Conservation (phyloP, 2,329 filamentous ascomycete species). For the Zasmidium citrigriseum region DNA sequence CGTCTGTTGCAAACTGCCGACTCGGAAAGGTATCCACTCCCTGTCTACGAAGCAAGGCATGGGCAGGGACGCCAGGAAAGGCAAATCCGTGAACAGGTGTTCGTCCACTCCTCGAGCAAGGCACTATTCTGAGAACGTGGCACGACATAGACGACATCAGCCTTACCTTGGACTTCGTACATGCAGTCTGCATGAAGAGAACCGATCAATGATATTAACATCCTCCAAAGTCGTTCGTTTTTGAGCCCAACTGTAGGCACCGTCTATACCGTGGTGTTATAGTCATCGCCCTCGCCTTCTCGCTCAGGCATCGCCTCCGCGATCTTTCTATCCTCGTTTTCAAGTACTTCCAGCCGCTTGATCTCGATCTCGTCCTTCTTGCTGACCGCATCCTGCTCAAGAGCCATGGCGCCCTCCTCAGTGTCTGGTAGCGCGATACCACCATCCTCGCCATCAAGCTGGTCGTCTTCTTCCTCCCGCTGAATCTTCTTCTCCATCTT, state of each 20-base stretch:
- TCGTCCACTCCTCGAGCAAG: too few species aligned
- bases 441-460: conserved; percentile 10
- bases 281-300: conserved; percentile 47
- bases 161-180: too few species aligned
- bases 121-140: too few species aligned
- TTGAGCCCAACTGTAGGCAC: background rate
- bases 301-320: conserved; percentile 47
- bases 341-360: conserved; percentile 43
- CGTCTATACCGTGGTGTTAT: conserved; percentile 49
- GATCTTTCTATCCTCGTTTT: conserved; percentile 35
- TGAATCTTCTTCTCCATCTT: conserved; percentile 16
- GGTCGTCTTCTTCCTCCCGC: conserved; percentile 18
- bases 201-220: too few species aligned
- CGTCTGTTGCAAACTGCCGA: too few species aligned
- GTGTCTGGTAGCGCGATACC: conserved; percentile 9
- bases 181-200: too few species aligned
- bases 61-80: too few species aligned
- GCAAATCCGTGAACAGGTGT: too few species aligned
- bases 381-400: conserved; percentile 42
- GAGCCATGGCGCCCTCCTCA: conserved; percentile 26
- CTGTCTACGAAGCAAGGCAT: background rate
- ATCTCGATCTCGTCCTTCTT: conserved; percentile 41
- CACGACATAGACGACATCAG: too few species aligned
- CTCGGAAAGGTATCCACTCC: too few species aligned
- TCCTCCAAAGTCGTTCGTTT: background rate